Base-by-base conservation (phyloP, 208 protist genomes). In the Trypanosoma rangeli region DNA sequence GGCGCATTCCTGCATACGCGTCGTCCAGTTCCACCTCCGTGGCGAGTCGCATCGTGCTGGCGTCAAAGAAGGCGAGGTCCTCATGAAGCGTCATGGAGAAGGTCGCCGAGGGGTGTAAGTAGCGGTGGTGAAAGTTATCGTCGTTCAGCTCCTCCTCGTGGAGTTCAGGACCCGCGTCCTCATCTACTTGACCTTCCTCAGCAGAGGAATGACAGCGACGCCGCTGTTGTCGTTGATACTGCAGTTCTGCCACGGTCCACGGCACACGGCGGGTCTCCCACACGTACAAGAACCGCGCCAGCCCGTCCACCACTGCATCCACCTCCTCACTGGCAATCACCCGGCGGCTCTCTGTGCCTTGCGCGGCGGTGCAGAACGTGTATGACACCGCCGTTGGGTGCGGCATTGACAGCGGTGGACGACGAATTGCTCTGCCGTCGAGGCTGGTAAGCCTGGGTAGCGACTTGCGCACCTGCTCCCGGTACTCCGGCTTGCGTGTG, bases 401-500 rank as follows among this genome's bases (percentile, higher is more conserved):
- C 20, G 87, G 87, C 48, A 92, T 58, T 18, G 68, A 70, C 52
- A 95, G 79, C 54, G 87, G 86, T 22, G 90, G 84, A 0, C 86
- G 85, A 28, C 90, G 90, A 42, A 95, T 93, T 1, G 81, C 70
- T 72, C 76, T 79, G 1, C 90, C 87, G 57, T 95, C 90, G 9
- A 95, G 76, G 29, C 83, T 88, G 15, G 83, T 90, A 31, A 95
- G 80, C 56, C 73, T 75, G 1, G 90, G 90, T n/a, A 95, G 78
- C 8, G 80, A 90, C 29, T 63, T 64, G 10, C 90, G 85, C 37
- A 95, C 86, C 72, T 95, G 90, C 63, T 92, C 90, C 61, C 87
- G 82, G 67, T 95, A 95, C 64, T 93, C 87, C 5, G 90, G 90
- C 74, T 95, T 95, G 29, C 78, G 80, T 5, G 90, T 95, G 65